Evolutionary conservation across 352 stramenopile genomes (phyloP), one percentile per base, ranked within the genome.

Genomic region (Phytopythium cucurbitacearum): DNA sequence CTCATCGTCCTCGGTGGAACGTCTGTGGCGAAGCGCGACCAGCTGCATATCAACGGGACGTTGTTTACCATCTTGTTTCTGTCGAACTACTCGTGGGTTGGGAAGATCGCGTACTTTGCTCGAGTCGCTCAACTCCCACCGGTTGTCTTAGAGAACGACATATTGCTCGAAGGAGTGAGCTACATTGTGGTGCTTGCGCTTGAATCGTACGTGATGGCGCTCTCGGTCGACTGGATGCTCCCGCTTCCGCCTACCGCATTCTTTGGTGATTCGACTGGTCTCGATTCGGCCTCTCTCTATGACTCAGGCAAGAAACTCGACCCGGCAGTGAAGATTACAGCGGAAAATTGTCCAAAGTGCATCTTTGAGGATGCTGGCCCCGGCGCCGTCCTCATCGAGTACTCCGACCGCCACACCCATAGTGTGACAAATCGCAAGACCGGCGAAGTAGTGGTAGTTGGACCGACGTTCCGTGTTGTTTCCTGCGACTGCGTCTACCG

Each of bases 401-500:
- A 76, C 54, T 69, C 59, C 53, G 68, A 80, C 45, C 43, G 45
- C 7, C 75, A 69, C 28, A 91, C 81, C 15, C 56, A 67, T 13
- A 69, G 73, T 0, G 56, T 89, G 48, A 48, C 62, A 33, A 62
- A 58, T 6, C 71, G 59, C 11, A 74, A 68, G 51, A 62, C 62
- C 55, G 60, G 66, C 3, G 82, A 87, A 16, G 51, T 85, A 11
- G 79, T 93, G 39, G 59, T 80, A 34, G 59, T 92, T 9, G 85
- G 85, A 0, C 75, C 80, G 34, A 92, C 69, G 7, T 95, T 92
- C 61, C 79, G 81, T n/a, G 85, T 93, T 48, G 77, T 93, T 3
- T 71, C 76, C 28, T 95, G 85, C 48, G 82, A 95, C 57, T 95
- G 85, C 40, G 82, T 92, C n/a, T 71, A 86, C 47, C 80, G 85